Percentiles rank a stretch among this genome's conserved stretches.
These are phyloP conservation scores for Colletotrichum nymphaeae DNA, from an alignment of 2,329 filamentous ascomycete species.

Conservation along the genomic window DNA sequence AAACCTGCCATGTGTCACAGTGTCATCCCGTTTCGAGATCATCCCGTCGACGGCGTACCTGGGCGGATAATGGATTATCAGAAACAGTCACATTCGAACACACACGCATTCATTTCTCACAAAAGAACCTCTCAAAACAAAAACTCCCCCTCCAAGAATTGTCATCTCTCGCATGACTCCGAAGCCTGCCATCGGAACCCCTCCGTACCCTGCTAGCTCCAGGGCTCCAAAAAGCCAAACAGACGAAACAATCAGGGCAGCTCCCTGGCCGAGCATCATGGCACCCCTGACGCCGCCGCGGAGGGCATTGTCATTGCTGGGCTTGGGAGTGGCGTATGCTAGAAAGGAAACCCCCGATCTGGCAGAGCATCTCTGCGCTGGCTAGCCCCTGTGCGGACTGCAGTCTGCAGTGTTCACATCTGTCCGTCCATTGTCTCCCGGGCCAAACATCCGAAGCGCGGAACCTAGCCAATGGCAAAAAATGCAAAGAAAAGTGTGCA, in stretches of 20 bases:
- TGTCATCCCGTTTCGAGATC: neutral
- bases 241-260: slow-evolving; percentile 19
- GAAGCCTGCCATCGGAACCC: neutral
- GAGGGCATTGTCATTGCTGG: no score
- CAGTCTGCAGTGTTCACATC: neutral
- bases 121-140: neutral
- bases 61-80: neutral
- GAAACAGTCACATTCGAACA: neutral
- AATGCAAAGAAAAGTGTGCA: neutral
- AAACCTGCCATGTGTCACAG: neutral
- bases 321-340: slow-evolving; percentile 22
- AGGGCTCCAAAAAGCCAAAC: slow-evolving; percentile 3
- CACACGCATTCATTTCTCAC: neutral
- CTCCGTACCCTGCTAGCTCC: slow-evolving; percentile 11
- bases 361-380: slow-evolving; percentile 1
- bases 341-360: slow-evolving; percentile 16
- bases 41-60: neutral
- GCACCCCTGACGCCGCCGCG: neutral
- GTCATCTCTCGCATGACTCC: slow-evolving; percentile 12
- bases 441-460: slow-evolving; percentile 28
- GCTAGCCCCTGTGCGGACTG: neutral
- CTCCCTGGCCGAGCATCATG: neutral
- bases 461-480: slow-evolving; percentile 12
- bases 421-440: slow-evolving; percentile 11
- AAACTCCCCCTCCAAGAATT: neutral